A percentile compares a stretch with the other conserved stretches of the same genome.
These are phyloP conservation scores for Macaranga tanarius DNA, from an alignment of 441 rosid genomes.

Conservation along the genomic window DNA sequence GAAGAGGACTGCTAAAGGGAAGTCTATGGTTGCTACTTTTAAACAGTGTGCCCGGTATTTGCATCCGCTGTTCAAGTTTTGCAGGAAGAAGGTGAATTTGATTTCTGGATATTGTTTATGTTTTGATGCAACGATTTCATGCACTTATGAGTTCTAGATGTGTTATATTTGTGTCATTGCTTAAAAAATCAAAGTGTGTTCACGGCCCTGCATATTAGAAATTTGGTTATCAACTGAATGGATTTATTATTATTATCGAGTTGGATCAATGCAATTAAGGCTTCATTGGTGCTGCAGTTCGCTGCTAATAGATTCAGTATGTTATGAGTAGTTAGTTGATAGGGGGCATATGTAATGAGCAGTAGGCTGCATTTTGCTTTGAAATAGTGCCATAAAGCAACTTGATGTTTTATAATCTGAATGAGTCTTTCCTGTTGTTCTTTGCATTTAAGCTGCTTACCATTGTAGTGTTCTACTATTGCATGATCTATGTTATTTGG, in stretches of 20 bases:
- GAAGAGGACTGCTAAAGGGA: slow-evolving; percentile 81
- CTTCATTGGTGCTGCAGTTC: not conserved
- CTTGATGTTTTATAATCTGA: not conserved
- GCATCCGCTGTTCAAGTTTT: slow-evolving; percentile 76
- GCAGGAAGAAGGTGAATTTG: slow-evolving; percentile 73
- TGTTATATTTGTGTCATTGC: not conserved
- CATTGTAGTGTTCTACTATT: not conserved
- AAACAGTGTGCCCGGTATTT: slow-evolving; percentile 86
- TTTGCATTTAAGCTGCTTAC: not conserved
- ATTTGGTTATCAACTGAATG: too few species aligned
- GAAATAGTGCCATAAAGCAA: not conserved
- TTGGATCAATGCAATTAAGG: not conserved
- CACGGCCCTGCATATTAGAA: too few species aligned
- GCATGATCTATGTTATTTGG: not conserved
- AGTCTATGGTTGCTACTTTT: slow-evolving; percentile 75
- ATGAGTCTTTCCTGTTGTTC: not conserved
- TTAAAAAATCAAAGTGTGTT: not conserved
- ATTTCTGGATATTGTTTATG: not conserved
- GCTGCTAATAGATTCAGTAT: not conserved
- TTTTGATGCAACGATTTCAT: not conserved
- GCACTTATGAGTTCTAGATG: not conserved
- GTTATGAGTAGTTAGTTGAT: not conserved
- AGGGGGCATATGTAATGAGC: not conserved
- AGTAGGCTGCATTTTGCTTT: not conserved
- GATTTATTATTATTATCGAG: too few species aligned